A percentile compares a stretch with the other conserved stretches of the same genome.
Evolutionary conservation across 2,329 filamentous ascomycete species (phyloP).

Genomic region (Cyphellophora europaea): DNA sequence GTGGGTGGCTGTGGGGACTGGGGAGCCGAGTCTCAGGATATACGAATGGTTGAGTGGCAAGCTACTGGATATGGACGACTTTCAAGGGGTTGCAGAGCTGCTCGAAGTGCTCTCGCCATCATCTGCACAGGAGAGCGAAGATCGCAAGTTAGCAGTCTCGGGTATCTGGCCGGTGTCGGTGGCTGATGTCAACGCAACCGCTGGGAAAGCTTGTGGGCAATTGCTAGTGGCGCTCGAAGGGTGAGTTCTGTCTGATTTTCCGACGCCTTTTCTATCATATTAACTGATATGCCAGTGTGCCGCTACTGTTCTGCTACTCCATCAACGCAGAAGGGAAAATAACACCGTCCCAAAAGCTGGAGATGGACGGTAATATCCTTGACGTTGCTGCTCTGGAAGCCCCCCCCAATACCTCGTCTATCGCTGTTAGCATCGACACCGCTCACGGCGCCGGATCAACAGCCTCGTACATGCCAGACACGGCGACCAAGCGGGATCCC

Average conservation of each 20-base stretch:
- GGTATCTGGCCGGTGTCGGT: constrained; percentile 20
- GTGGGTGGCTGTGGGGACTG: constrained; percentile 76
- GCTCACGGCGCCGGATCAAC: constrained; percentile 43
- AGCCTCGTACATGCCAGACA: constrained; percentile 20
- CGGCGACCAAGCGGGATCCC: background rate
- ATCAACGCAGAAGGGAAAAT: constrained; percentile 41
- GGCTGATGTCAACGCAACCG: background rate
- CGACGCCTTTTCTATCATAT: constrained; percentile 5
- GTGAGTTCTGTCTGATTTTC: constrained; percentile 30
- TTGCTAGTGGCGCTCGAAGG: constrained; percentile 48
- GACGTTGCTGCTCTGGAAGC: constrained; percentile 31
- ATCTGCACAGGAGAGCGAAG: constrained; percentile 1
- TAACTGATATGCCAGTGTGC: constrained; percentile 46
- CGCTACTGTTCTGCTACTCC: constrained; percentile 59
- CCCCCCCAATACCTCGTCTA: constrained; percentile 21
- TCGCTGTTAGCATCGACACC: constrained; percentile 43
- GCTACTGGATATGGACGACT: constrained; percentile 56
- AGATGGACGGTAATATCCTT: constrained; percentile 57
- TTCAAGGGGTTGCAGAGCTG: constrained; percentile 42
- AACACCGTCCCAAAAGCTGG: too few species aligned
- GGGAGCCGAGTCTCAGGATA: constrained; percentile 66
- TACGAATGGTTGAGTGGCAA: constrained; percentile 67
- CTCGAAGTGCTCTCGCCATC: background rate
- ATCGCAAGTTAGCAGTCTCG: constrained; percentile 28
- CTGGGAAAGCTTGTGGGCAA: too few species aligned